Conservation (phyloP, 768 basidiomycete species). For the Mycena haematopus region DNA sequence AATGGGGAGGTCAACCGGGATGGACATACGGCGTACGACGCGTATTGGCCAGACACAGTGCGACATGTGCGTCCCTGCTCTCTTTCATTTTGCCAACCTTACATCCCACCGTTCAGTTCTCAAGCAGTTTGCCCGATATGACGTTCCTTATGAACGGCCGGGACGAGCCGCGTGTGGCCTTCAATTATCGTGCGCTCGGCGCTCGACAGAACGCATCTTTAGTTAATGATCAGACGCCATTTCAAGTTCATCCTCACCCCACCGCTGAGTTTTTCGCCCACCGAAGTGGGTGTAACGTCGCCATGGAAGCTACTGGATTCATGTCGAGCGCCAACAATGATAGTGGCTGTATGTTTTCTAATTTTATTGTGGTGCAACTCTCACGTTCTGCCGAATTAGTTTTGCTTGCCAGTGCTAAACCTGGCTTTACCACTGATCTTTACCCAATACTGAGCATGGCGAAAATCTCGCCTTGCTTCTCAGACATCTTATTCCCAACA, state of each 20-base stretch:
- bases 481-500: conserved; percentile 11
- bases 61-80: not conserved
- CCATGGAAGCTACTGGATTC: not conserved
- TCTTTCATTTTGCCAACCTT: not conserved
- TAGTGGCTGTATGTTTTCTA: not conserved
- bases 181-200: not conserved
- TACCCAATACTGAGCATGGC: conserved; percentile 19
- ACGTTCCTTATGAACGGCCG: conserved; percentile 7
- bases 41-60: not conserved
- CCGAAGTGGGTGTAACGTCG: not conserved
- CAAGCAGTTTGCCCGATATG: conserved; percentile 1
- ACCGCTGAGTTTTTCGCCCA: not conserved
- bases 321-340: not conserved
- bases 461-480: conserved; percentile 17
- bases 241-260: not conserved
- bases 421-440: conserved; percentile 14
- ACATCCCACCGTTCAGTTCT: not conserved
- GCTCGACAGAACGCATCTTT: not conserved
- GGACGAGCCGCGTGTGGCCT: conserved; percentile 11
- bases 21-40: not conserved
- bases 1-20: not conserved
- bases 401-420: conserved; percentile 2
- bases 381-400: not conserved
- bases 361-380: not conserved
- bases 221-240: not conserved